phyloP scores from a whole-genome alignment of 2,329 filamentous ascomycete genomes.

The Phaeosphaeriaceae sp. region DNA sequence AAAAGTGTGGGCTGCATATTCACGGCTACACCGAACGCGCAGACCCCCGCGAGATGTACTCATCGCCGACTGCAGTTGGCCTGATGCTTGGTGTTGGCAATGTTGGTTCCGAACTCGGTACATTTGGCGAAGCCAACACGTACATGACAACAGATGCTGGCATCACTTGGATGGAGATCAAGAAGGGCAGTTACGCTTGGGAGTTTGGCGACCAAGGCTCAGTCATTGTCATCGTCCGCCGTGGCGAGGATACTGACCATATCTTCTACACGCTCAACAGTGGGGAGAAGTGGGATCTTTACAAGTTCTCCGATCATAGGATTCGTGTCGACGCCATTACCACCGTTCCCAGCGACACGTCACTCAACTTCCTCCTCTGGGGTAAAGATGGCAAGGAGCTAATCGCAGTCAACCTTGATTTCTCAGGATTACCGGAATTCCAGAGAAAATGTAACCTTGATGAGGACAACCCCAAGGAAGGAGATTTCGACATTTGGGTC shows the following conservation, averaged over 20 bases:
- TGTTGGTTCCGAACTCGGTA: conserved; percentile 75
- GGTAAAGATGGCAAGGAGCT: conserved; percentile 65
- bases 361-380: conserved; percentile 93
- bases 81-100: conserved; percentile 93
- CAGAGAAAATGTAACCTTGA: conserved; percentile 74
- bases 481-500: conserved; percentile 86
- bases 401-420: conserved; percentile 85
- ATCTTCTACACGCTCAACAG: conserved; percentile 82
- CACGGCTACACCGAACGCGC: conserved; percentile 93
- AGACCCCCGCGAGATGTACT: conserved; percentile 84
- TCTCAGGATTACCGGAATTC: conserved; percentile 71
- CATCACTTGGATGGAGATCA: conserved; percentile 82
- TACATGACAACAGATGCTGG: conserved; percentile 94
- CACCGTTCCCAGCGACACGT: conserved; percentile 86
- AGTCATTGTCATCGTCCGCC: conserved; percentile 84
- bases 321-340: conserved; percentile 81
- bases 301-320: conserved; percentile 73
- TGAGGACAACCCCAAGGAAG: conserved; percentile 64
- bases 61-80: conserved; percentile 85
- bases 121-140: conserved; percentile 78
- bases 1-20: conserved; percentile 84
- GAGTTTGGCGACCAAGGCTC: conserved; percentile 96
- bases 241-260: conserved; percentile 69
- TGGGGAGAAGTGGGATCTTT: conserved; percentile 78
- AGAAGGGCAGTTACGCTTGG: conserved; percentile 90